Base-by-base conservation (phyloP, 164 flowering plant genomes). In the Cinnamomum micranthum region DNA sequence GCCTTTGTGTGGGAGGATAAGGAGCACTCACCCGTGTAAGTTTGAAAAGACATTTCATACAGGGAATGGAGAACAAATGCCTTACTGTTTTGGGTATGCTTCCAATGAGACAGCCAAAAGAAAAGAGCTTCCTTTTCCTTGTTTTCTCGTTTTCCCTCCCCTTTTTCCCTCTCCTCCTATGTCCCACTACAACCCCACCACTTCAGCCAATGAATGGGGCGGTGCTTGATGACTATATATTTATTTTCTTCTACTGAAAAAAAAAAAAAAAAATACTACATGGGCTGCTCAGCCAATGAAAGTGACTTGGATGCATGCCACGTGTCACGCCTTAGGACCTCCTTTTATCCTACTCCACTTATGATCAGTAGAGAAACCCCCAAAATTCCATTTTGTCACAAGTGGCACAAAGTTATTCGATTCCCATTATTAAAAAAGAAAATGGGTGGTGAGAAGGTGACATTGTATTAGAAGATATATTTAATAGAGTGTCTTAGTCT, bases 121-220 rank as follows among this genome's bases (percentile, higher is more conserved):
- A 9, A 77, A 23, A 41, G 51, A 66, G 7, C 63, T 64, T 68
- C 76, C 47, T 28, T 35, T 28, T 35, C 55, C 65, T 58, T 70
- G 22, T 31, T 51, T 33, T 4, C 41, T 50, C 75, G 60, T 67
- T 50, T 24, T 51, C 7, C 13, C 35, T 70, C 9, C 50, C 52
- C 52, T 17, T 65, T 71, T 22, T 70, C 68, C 51, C 24, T 7
- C 47, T 22, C 27, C 51, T 28, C 50, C 47, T 41, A 15, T 59
- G 20, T 7, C 17, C 50, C 67, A 58, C 28, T 41, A 27, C 47
- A 55, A 55, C 7, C 60, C 72, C 59, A 17, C 74, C 70, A 59
- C 68, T 41, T 25, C 51, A 68, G 20, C 70, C 77, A 79, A 75
- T 76, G 78, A 79, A 75, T 76, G 78, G 81, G 78, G 70, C 78